Base-by-base conservation (phyloP, 2,329 filamentous ascomycete genomes). In the Aspergillus persii region DNA sequence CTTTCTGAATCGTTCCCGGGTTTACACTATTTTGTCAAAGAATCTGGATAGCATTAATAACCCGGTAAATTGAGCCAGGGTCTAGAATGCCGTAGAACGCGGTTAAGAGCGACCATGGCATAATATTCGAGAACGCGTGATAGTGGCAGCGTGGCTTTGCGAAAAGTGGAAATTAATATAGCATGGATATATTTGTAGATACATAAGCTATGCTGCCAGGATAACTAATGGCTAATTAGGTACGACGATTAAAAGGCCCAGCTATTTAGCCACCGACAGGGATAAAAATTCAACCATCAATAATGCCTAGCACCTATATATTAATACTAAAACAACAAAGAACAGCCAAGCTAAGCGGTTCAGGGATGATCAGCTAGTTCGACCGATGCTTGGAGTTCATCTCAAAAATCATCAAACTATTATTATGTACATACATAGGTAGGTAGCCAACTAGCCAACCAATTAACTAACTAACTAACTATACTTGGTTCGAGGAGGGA, bases 381-480 rank as follows among this genome's bases (percentile, higher is more conserved):
- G 18, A 7, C 15, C 4, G 12, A 5, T 7, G 15, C 23, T 46
- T 5, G 18, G 12, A 47, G 39, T 46, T 46, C 49, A 18, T 57
- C 49, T 57, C 23, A 47, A 53, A 41, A 53, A 41, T 55, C 50
- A 58, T 58, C 39, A 47, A 15, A 30, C 55, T 41, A 41, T 58
- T 55, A 58, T n/a, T 58, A 58, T 58, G 51, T 58, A 55, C 52
- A 55, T 27, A 49, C 36, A 41, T 41, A 41, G 36, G 15, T 36
- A 36, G 12, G 36, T 41, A 41, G 36, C 36, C n/a, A 41, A 6
- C 36, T 41, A 41, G 3, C 8, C 8, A 7, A n/a, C 33, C 11
- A 36, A 12, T 11, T 12, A 9, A 41, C 36, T n/a, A 41, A 41
- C 11, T n/a, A 41, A 12, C 36, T 18, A n/a, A 41, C 36, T 41